Evolutionary conservation across 1,284 basidiomycete species (phyloP), one percentile per base, ranked within the genome.

Genomic region (Phylloporus gajari): DNA sequence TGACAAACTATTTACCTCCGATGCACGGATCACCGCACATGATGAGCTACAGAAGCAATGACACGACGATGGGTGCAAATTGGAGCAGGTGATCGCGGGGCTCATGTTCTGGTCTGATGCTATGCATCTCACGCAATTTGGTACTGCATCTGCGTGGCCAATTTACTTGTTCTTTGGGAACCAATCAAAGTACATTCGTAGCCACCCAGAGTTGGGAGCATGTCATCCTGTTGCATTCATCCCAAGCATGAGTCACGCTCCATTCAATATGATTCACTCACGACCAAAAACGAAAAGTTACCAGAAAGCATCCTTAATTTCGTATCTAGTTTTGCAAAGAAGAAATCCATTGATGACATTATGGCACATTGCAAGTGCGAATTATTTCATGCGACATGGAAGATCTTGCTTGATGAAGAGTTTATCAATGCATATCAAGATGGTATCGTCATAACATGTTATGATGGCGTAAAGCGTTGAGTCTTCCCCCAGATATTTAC

Each of bases 51-150:
- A 78, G 61, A 70, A 73, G 5, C 74, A 74, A 23, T 46, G 42
- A 3, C 64, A 23, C 1, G 72, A 75, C 1, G 73, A 78, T 15
- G 75, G 67, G 3, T 76, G 74, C 60, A 74, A 46, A 1, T 62
- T 81, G 0, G 76, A 80, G 53, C 65, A 74, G 2, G 78, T 79
- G 5, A 72, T 85, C 8, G 76, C 72, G 0, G 80, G 71, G 0
- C 53, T 85, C 1, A 81, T 85, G 79, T 72, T 83, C 67, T 84
- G 77, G 76, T 86, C 85, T 0, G 84, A 86, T 67, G 73, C 79
- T 0, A 86, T 84, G 3, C 82, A 84, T 8, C 76, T 86, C 1
- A 76, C 83, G 0, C 74, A 75, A 13, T 86, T 86, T 68, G 84
- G 85, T 0, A 70, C 74, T 3, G 77, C 80, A 3, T 73, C 75